phyloP scores from a whole-genome alignment of 2,329 filamentous ascomycete genomes.

The Basipetospora chlamydospora region DNA sequence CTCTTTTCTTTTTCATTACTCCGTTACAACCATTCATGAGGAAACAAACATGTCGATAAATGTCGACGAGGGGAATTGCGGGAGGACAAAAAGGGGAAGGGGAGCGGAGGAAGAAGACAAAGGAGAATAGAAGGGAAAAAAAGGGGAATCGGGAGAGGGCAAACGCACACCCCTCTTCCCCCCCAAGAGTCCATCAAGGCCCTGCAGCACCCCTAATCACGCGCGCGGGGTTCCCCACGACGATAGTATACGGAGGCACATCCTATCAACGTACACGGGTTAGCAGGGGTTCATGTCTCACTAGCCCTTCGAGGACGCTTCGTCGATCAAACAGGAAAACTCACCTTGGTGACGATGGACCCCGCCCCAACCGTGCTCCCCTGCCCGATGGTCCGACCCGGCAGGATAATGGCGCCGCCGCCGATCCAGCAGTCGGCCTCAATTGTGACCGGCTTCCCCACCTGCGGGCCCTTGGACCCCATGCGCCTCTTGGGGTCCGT shows the following conservation, averaged over 20 bases:
- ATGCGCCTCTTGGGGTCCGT: constrained; percentile 60
- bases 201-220: constrained; percentile 30
- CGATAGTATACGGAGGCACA: constrained; percentile 53
- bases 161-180: background rate
- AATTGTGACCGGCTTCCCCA: constrained; percentile 60
- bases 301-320: background rate
- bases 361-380: constrained; percentile 71
- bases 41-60: too few species aligned
- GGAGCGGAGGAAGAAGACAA: background rate
- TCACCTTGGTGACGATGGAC: constrained; percentile 66
- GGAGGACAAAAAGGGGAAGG: background rate
- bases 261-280: constrained; percentile 25
- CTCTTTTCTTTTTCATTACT: constrained; percentile 1
- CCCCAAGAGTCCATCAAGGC: background rate
- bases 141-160: background rate
- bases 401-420: constrained; percentile 61
- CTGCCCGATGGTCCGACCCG: constrained; percentile 66
- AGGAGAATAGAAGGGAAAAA: background rate
- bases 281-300: too few species aligned
- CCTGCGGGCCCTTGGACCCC: constrained; percentile 57
- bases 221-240: constrained; percentile 54
- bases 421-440: constrained; percentile 78
- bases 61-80: too few species aligned
- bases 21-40: background rate
- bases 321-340: constrained; percentile 10